Base-by-base conservation (phyloP, 148 eudicot genomes). In the Silene uniflora region DNA sequence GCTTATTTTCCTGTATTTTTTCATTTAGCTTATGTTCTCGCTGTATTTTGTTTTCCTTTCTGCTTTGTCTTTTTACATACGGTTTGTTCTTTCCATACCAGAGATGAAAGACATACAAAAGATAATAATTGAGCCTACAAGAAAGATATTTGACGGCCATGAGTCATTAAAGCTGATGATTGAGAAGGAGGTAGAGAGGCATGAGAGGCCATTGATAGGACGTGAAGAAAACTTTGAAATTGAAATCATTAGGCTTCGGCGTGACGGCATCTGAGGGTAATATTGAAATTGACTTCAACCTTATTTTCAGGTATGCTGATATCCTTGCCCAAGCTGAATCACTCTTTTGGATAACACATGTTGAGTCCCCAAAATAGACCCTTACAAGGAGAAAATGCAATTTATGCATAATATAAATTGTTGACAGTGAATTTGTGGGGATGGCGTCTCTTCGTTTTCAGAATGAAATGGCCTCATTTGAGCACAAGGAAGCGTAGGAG, bases 401-500 rank as follows among this genome's bases (percentile, higher is more conserved):
- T n/a, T n/a, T n/a, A n/a, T n/a, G n/a, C n/a, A n/a, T n/a, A n/a
- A n/a, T n/a, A n/a, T n/a, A n/a, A n/a, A n/a, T n/a, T n/a, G n/a
- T n/a, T n/a, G n/a, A n/a, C n/a, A n/a, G n/a, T n/a, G n/a, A n/a
- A n/a, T n/a, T n/a, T n/a, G n/a, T n/a, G n/a, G n/a, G n/a, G n/a
- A n/a, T n/a, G n/a, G n/a, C n/a, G 22, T 75, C 56, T 8, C 22
- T 71, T 3, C 55, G 29, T 19, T 80, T 73, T 81, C 89, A 93
- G 98, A 93, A 89, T 85, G 89, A 89, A 75, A 18, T 68, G 73
- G 98, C 97, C 22, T 61, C 84, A 17, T 13, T 65, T 63, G 90
- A 88, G 81, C 98, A 91, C 72, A 82, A 83, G 62, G 85, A 84
- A 76, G 92, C 89, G 66, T 91, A 88, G 67, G 87, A 88, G 62